phyloP scores from a whole-genome alignment of 164 flowering plant species.

The Santalum album region DNA sequence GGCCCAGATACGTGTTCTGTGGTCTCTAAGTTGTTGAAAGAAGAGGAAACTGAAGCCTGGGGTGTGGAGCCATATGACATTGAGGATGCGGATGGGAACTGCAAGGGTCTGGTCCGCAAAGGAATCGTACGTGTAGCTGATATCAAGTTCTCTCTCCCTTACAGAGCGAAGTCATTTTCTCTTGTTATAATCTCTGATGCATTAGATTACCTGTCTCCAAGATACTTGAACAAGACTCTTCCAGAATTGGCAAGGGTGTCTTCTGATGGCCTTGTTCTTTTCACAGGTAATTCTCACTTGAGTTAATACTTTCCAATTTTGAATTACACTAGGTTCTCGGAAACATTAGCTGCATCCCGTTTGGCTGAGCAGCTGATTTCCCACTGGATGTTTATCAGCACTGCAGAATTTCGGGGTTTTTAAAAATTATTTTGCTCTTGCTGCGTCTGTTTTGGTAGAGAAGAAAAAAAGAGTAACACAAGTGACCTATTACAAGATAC shows the following conservation, averaged over 20 bases:
- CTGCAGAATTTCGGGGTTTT: no score
- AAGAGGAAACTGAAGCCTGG: conserved; percentile 87
- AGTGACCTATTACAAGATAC: no score
- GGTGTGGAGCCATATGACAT: conserved; percentile 91
- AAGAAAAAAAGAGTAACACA: no score
- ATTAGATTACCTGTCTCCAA: conserved; percentile 85
- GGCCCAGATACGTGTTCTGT: conserved; percentile 91
- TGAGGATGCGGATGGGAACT: conserved; percentile 65
- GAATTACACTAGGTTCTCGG: no score
- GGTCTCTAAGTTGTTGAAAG: conserved; percentile 63
- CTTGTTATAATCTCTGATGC: conserved; percentile 86
- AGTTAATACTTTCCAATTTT: not conserved
- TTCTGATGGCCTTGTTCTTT: conserved; percentile 67
- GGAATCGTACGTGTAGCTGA: conserved; percentile 90
- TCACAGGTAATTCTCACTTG: conserved; percentile 44
- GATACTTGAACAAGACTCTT: conserved; percentile 79
- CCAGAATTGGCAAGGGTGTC: conserved; percentile 82
- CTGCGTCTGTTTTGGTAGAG: no score
- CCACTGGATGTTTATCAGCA: no score
- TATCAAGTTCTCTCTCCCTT: conserved; percentile 90
- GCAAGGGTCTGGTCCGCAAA: conserved; percentile 67
- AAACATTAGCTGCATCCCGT: not conserved
- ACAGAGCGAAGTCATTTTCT: conserved; percentile 69
- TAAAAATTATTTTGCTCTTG: no score
- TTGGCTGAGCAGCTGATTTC: not conserved